Base-by-base conservation (phyloP, 768 basidiomycete genomes). In the Xerocomellus dryophilus region DNA sequence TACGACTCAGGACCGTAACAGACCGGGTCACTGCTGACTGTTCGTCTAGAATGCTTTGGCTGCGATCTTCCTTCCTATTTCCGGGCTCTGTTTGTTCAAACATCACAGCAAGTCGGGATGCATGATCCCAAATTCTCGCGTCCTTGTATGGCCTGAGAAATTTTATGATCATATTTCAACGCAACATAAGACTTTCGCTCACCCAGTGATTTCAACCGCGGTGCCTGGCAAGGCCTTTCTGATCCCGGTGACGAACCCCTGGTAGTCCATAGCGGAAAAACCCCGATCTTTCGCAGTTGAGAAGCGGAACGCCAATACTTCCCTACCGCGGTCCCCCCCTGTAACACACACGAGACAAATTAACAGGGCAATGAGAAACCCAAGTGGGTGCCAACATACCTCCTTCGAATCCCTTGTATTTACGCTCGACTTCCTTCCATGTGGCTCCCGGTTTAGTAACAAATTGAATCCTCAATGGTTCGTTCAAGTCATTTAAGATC, bases 191-290 rank as follows among this genome's bases (percentile, higher is more conserved):
- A 43, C n/a, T 25, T 25, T 48, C 8, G n/a, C 65, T 58, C 18
- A 72, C 68, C 27, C 32, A 0, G 63, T 44, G 20, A 6, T 42
- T 34, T 61, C 25, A n/a, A 58, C 25, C 8, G 12, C 10, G 7
- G 45, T 2, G 11, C 0, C 0, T 25, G 0, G 1, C 9, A 58
- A 1, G 31, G 40, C 32, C 15, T 54, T 61, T 48, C 21, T 57
- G 31, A 66, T 48, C n/a, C 36, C 43, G 12, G 25, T 42, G 43
- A 53, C 51, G 32, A 70, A 58, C 5, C 0, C 44, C 32, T 69
- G 69, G 34, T 72, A 70, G 9, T 1, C 10, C 15, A 71, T 67
- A 5, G 0, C 0, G n/a, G 43, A 20, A 49, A 67, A 69, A 29
- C 51, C 59, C 10, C 51, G 51, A 18, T 58, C 31, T 27, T 57